Evolutionary conservation across 2,329 filamentous ascomycete species (phyloP), one percentile per base, ranked within the genome.

Genomic region (Macrophomina pseudophaseolina): DNA sequence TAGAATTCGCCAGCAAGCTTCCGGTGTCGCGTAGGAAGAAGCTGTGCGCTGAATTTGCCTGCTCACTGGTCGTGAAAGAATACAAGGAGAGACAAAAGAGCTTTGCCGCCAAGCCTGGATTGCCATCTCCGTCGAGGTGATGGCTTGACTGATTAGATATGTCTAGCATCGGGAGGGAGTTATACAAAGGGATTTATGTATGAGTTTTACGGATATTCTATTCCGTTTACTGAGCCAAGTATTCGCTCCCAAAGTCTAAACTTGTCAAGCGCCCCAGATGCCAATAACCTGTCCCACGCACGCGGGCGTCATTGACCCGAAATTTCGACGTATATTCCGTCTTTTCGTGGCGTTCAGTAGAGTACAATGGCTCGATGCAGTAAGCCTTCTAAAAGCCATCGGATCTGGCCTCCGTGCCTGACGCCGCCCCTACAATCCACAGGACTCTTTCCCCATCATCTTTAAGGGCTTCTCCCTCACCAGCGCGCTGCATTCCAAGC

Each of bases 1-100:
- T 99, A 73, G 93, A 97, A 77, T 99, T 99, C 80, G 92, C 92
- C 33, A 84, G 85, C 23, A 91, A 94, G 81, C 80, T 99, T 75
- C 91, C 93, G 5, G 78, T 84, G 2, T 83, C 88, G 74, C 86
- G 94, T 72, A 86, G 92, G 74, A 93, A 88, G 81, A 86, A 90
- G 68, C 83, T 99, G 64, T 99, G 95, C 79, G 85, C 91, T 70
- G 94, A 99, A 75, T 86, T 93, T n/a, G 87, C 84, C 69, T 99
- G 95, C 79, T 87, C 91, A 5, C 82, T 98, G 67, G 83, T 95
- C 64, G 90, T 98, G 67, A 90, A 89, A 78, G 93, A 99, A 72
- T 99, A 87, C 75, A 86, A 83, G 70, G 81, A 88, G 69, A 80
- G 83, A 70, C 87, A 89, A 76, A 82, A 81, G 77, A 77, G 71